Base-by-base conservation (phyloP, 345 rosid species). In the Eucalyptus virginea region DNA sequence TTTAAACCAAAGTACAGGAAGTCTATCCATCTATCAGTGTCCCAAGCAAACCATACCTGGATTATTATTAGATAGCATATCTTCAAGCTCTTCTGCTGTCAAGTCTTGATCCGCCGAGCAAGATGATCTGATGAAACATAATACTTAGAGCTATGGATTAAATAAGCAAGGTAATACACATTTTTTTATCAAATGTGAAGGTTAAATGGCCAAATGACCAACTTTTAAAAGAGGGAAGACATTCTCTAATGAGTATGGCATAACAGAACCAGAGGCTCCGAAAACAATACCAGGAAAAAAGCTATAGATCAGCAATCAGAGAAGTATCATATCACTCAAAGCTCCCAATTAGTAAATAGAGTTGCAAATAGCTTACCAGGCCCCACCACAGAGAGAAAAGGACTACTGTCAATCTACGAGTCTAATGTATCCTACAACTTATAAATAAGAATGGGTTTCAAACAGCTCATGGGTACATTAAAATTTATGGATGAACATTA, bases 21-120 rank as follows among this genome's bases (percentile, higher is more conserved):
- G 30, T 40, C 30, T 40, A 77, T 77, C 85, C 47, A 40, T 72
- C 45, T 72, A 37, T 50, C 37, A 23, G 24, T 17, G 37, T 88
- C 52, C 77, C 81, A 88, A 89, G 88, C 72, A 90, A 86, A 87
- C 88, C 56, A 77, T 94, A 95, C 96, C 98, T 94, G 91, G 56
- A 91, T 88, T 92, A 92, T 89, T 86, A 56, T 93, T 87, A 24
- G 94, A 91, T 21, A 94, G 88, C 87, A 96, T 91, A 92, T 93
- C 95, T 92, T 95, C 95, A 83, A 96, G 93, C 92, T 93, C 92
- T 89, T 94, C 94, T 88, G 92, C 83, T 88, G 92, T 90, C 92
- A 93, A 87, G 90, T 95, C 94, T 94, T 95, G 93, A 90, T 94
- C 91, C 34, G 92, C 95, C 58, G 94, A 92, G 91, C 95, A 96